Evolutionary conservation across 768 basidiomycete genomes (phyloP).

Genomic region (Mrakia frigida): DNA sequence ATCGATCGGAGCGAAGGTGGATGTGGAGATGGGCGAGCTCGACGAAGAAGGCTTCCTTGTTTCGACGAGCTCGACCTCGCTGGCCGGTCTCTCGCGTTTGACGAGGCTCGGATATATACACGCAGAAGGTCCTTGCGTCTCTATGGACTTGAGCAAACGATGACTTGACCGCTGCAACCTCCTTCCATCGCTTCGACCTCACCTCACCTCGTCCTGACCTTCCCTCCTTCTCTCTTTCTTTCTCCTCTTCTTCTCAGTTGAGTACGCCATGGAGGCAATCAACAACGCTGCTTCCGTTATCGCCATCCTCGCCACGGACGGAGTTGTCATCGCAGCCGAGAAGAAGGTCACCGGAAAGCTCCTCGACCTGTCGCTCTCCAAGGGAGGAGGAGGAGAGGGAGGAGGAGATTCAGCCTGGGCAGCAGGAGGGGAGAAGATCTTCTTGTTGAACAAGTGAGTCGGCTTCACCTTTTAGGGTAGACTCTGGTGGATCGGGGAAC

Average conservation of each 20-base stretch:
- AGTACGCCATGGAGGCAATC: slow-evolving; percentile 99
- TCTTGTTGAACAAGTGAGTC: slow-evolving; percentile 68
- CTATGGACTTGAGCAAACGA: slow-evolving; percentile 3
- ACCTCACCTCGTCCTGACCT: neutral
- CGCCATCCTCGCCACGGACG: slow-evolving; percentile 84
- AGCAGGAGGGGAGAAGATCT: slow-evolving; percentile 98
- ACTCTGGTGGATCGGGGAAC: neutral
- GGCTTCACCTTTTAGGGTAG: neutral
- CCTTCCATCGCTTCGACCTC: slow-evolving; percentile 4
- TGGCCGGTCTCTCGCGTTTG: neutral
- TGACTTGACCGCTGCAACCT: slow-evolving; percentile 20
- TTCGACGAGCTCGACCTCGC: neutral
- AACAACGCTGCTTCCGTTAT: slow-evolving; percentile 90
- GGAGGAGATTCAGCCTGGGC: slow-evolving; percentile 43
- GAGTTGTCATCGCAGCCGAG: slow-evolving; percentile 87
- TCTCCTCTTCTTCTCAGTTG: slow-evolving; percentile 54
- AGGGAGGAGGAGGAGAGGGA: slow-evolving; percentile 61
- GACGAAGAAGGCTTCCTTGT: neutral
- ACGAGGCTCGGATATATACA: too few species aligned
- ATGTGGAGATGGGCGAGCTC: neutral
- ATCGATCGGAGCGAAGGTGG: neutral
- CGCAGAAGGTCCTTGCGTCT: neutral
- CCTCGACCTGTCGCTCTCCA: slow-evolving; percentile 78
- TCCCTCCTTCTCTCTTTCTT: neutral
- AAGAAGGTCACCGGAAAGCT: slow-evolving; percentile 98